Conservation (phyloP, 257 asterid genomes). For the Solanum chiquidenum region DNA sequence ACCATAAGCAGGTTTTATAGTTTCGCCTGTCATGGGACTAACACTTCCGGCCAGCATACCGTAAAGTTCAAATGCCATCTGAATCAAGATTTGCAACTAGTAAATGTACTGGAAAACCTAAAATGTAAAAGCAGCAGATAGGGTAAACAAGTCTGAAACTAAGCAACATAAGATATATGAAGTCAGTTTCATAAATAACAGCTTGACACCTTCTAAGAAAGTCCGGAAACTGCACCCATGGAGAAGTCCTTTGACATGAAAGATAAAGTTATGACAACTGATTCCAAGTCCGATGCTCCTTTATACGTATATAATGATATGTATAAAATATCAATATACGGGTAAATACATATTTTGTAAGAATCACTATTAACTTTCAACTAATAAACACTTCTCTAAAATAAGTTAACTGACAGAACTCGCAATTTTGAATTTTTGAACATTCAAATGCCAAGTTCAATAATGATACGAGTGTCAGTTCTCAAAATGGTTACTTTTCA, state of each 20-base stretch:
- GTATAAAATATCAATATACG: neutral
- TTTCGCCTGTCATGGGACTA: constrained; percentile 92
- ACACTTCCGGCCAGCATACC: constrained; percentile 94
- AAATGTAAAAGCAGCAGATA: neutral
- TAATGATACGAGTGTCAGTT: neutral
- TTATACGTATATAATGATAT: neutral
- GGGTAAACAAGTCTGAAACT: neutral
- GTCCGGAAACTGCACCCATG: neutral
- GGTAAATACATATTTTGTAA: neutral
- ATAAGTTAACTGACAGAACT: neutral
- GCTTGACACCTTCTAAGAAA: neutral
- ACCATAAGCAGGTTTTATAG: constrained; percentile 86
- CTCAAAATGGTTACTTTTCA: neutral
- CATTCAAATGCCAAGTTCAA: neutral
- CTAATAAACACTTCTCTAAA: neutral
- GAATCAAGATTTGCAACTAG: constrained; percentile 3
- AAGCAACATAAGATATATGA: neutral
- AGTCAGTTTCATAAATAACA: neutral
- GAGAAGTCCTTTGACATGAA: neutral
- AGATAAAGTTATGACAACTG: neutral
- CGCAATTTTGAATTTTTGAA: neutral
- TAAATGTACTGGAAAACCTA: constrained; percentile 1
- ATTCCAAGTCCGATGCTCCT: neutral
- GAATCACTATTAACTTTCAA: neutral
- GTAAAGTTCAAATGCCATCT: constrained; percentile 95